Evolutionary conservation across 179 eudicot genomes (phyloP).

Genomic region (Beta macrorhiza): DNA sequence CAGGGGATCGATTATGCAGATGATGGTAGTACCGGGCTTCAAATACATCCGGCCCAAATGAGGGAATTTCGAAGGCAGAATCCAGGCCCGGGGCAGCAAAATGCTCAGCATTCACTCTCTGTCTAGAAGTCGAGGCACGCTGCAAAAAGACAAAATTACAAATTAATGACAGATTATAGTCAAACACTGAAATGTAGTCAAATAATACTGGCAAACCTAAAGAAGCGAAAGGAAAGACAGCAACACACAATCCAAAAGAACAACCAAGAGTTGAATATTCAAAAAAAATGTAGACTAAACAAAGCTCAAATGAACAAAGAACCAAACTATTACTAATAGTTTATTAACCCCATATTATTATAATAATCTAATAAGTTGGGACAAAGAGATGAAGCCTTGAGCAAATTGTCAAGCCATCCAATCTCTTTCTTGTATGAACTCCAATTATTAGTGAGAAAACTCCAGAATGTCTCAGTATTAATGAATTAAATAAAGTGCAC

Average conservation of each 20-base stretch:
- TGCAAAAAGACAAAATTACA: constrained; percentile 38
- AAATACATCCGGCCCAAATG: constrained; percentile 54
- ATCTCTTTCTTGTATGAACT: neutral
- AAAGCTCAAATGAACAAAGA: constrained; percentile 1
- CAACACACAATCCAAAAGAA: neutral
- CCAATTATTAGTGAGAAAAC: constrained; percentile 20
- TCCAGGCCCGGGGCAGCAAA: constrained; percentile 50
- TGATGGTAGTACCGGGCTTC: constrained; percentile 73
- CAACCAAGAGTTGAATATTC: neutral
- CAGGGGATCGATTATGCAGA: constrained; percentile 66
- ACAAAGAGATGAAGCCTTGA: constrained; percentile 9
- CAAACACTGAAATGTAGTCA: neutral
- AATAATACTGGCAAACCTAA: constrained; percentile 13
- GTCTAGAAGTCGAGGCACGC: constrained; percentile 62
- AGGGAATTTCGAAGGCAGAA: constrained; percentile 41
- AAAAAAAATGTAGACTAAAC: neutral
- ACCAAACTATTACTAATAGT: neutral
- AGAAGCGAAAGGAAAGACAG: constrained; percentile 14
- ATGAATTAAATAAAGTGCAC: constrained; percentile 6
- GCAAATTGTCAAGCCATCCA: constrained; percentile 5
- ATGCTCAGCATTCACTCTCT: constrained; percentile 61
- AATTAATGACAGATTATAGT: constrained; percentile 8
- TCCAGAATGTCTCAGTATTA: constrained; percentile 19
- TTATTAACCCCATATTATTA: neutral
- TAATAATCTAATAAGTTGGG: constrained; percentile 4